Evolutionary conservation across 2,329 filamentous ascomycete genomes (phyloP).

Genomic region (Monosporascus sp.): DNA sequence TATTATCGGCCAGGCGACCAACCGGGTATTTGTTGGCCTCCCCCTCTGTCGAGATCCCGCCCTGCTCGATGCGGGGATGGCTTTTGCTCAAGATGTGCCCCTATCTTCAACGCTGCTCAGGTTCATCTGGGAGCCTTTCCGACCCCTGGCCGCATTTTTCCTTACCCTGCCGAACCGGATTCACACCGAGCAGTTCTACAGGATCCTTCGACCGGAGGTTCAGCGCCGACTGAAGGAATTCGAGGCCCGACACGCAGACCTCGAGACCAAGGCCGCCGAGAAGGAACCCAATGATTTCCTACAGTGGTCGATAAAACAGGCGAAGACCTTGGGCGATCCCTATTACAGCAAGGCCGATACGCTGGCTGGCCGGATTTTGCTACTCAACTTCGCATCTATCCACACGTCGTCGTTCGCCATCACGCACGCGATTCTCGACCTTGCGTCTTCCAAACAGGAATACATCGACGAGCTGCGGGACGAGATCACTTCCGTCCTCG

Average conservation of each 20-base stretch:
- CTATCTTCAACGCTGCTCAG: slow-evolving; percentile 13
- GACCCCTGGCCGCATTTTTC: slow-evolving; percentile 16
- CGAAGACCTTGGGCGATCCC: slow-evolving; percentile 13
- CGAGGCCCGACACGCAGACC: slow-evolving; percentile 13
- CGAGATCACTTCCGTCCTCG: slow-evolving; percentile 31
- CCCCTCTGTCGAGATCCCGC: slow-evolving; percentile 21
- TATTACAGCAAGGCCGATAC: slow-evolving; percentile 17
- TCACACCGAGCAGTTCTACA: slow-evolving; percentile 15
- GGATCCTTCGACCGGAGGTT: slow-evolving; percentile 19
- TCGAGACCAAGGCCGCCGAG: slow-evolving; percentile 11
- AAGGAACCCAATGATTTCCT: slow-evolving; percentile 17
- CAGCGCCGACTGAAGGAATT: slow-evolving; percentile 17
- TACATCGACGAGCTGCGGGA: slow-evolving; percentile 38
- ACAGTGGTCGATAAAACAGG: slow-evolving; percentile 12
- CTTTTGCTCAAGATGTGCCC: slow-evolving; percentile 20
- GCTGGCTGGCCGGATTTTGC: slow-evolving; percentile 22
- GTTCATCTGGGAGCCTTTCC: slow-evolving; percentile 14
- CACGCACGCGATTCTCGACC: slow-evolving; percentile 36
- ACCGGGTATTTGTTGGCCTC: slow-evolving; percentile 26
- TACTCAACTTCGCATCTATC: slow-evolving; percentile 32
- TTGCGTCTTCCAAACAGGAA: slow-evolving; percentile 29
- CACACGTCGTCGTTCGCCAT: slow-evolving; percentile 32
- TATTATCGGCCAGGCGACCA: slow-evolving; percentile 23
- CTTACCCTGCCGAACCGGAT: slow-evolving; percentile 21
- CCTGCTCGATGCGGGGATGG: slow-evolving; percentile 18